These are phyloP conservation scores for Russula emetica DNA, from an alignment of 768 basidiomycete species.

Conservation along the genomic window DNA sequence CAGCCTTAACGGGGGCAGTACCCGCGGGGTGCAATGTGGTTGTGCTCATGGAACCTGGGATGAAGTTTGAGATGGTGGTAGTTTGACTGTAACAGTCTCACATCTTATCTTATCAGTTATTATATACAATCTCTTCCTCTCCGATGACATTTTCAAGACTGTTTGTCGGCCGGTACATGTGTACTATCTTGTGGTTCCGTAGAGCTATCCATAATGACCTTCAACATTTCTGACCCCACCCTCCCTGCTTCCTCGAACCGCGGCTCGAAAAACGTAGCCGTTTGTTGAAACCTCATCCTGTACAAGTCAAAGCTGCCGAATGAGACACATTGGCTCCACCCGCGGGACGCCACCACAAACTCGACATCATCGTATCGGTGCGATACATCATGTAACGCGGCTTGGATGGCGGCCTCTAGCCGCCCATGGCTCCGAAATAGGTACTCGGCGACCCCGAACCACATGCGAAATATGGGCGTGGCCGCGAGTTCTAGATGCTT, in stretches of 20 bases:
- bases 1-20: constrained; percentile 50
- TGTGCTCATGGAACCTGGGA: not conserved
- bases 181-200: not conserved
- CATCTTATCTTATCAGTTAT: constrained; percentile 21
- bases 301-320: constrained; percentile 93
- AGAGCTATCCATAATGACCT: constrained; percentile 66
- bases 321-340: constrained; percentile 93
- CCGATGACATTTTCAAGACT: not conserved
- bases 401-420: constrained; percentile 65
- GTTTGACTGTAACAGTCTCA: not conserved
- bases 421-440: constrained; percentile 71
- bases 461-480: constrained; percentile 92
- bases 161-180: not conserved
- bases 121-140: not conserved
- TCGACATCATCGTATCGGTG: constrained; percentile 89
- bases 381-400: constrained; percentile 69
- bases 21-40: constrained; percentile 36
- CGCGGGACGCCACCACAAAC: constrained; percentile 88
- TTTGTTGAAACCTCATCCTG: constrained; percentile 70
- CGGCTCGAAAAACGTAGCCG: constrained; percentile 76
- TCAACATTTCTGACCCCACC: constrained; percentile 86
- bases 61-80: not conserved
- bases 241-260: constrained; percentile 83
- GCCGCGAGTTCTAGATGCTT: constrained; percentile 89
- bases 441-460: constrained; percentile 96